A percentile compares a stretch with the other conserved stretches of the same genome.
Conservation (phyloP, 2,329 filamentous ascomycete species). For the Bipolaris oryzae region DNA sequence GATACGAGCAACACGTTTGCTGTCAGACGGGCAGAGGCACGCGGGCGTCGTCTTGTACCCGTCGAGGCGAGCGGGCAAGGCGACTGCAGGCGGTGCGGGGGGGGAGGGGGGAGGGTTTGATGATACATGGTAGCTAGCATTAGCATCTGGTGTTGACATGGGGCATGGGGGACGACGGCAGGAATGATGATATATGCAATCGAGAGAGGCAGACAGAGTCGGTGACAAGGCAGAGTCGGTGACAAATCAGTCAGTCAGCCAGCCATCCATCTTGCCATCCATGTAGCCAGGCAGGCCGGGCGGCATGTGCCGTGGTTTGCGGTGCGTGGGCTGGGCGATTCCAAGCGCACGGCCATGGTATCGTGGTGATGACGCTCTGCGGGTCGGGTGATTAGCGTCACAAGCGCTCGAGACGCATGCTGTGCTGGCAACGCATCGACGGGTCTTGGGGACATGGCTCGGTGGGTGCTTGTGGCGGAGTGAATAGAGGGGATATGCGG, state of each 20-base stretch:
- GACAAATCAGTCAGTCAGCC: slow-evolving; percentile 21
- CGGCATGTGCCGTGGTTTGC: too few species aligned
- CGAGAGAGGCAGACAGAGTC: slow-evolving; percentile 23
- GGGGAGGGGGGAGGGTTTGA: background rate
- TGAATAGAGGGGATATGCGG: background rate
- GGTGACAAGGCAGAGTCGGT: slow-evolving; percentile 35
- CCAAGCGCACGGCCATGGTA: slow-evolving; percentile 40
- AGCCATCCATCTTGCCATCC: background rate
- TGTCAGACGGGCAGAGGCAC: slow-evolving; percentile 17
- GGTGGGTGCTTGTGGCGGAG: slow-evolving; percentile 9
- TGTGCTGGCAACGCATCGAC: slow-evolving; percentile 47
- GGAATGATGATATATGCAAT: slow-evolving; percentile 33
- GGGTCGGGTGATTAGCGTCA: slow-evolving; percentile 38
- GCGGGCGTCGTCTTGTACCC: slow-evolving; percentile 9
- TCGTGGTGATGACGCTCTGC: slow-evolving; percentile 23
- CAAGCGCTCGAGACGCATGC: slow-evolving; percentile 43
- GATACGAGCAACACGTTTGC: slow-evolving; percentile 19
- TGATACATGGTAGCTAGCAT: too few species aligned
- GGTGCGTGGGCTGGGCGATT: slow-evolving; percentile 14
- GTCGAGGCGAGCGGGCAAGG: background rate
- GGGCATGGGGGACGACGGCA: slow-evolving; percentile 19
- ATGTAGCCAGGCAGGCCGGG: too few species aligned
- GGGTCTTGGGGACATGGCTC: slow-evolving; percentile 30
- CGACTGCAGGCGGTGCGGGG: slow-evolving; percentile 8
- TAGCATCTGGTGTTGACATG: too few species aligned